These are phyloP conservation scores for Favolaschia claudopus DNA, from an alignment of 768 basidiomycete species.

Conservation along the genomic window DNA sequence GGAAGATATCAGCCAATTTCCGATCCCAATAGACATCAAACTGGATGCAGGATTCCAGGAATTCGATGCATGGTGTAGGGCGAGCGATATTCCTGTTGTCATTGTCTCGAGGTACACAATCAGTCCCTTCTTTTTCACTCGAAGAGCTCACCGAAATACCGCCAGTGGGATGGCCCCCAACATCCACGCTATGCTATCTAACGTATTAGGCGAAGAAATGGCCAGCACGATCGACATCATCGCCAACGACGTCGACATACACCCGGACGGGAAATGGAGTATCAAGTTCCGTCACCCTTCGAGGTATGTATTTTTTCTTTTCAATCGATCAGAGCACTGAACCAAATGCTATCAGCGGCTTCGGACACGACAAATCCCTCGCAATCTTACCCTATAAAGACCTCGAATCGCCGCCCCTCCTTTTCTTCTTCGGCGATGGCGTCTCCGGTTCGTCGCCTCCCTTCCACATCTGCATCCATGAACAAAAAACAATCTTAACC, in stretches of 20 bases:
- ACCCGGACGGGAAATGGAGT: conserved; percentile 74
- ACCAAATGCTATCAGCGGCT: conserved; percentile 65
- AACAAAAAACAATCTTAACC: too few relatives aligned
- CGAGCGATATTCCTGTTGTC: conserved; percentile 83
- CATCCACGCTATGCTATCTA: conserved; percentile 90
- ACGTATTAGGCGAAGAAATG: conserved; percentile 76
- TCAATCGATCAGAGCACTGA: background rate
- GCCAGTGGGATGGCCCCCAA: conserved; percentile 96
- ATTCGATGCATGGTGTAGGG: conserved; percentile 89
- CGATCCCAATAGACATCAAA: conserved; percentile 67
- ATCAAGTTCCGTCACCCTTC: conserved; percentile 91
- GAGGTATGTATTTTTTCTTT: conserved; percentile 55
- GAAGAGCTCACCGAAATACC: conserved; percentile 11
- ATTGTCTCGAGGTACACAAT: conserved; percentile 85
- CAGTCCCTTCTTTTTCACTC: too few relatives aligned
- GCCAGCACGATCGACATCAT: conserved; percentile 87
- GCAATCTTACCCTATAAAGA: conserved; percentile 92
- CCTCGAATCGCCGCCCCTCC: conserved; percentile 71
- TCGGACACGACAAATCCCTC: conserved; percentile 95
- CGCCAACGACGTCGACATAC: conserved; percentile 84
- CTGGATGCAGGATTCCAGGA: conserved; percentile 90
- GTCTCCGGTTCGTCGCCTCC: conserved; percentile 76
- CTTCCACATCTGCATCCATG: too few relatives aligned
- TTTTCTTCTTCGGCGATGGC: conserved; percentile 99
- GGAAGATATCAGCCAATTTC: conserved; percentile 2